Percentiles rank a stretch among this genome's conserved stretches.
Evolutionary conservation across 306 rosid genomes (phyloP).

Genomic region (Biancaea sappan): DNA sequence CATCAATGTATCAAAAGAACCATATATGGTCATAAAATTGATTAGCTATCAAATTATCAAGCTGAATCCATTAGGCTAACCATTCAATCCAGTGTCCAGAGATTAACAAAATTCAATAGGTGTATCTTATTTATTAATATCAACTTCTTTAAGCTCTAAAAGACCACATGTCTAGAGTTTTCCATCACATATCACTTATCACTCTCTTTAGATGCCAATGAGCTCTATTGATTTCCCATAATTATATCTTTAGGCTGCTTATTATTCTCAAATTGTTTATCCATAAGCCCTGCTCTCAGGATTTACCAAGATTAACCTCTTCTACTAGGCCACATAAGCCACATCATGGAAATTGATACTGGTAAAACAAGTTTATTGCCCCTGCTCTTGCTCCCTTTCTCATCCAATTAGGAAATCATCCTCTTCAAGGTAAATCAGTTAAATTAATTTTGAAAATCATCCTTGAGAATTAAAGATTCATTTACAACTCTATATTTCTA

Average conservation of each 20-base stretch:
- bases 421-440: not conserved
- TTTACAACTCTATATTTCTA: not conserved
- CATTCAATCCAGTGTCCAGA: not conserved
- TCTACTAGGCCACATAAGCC: not conserved
- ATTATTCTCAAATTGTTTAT: not conserved
- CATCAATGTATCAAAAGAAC: too few relatives aligned
- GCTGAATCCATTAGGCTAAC: not conserved
- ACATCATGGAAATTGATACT: not conserved
- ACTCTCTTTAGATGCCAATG: not conserved
- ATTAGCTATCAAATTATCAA: too few relatives aligned
- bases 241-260: not conserved
- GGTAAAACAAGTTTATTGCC: not conserved
- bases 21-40: too few relatives aligned
- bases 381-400: not conserved
- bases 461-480: not conserved
- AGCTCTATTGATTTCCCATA: not conserved
- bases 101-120: too few relatives aligned
- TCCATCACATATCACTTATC: too few relatives aligned
- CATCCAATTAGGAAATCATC: too few relatives aligned
- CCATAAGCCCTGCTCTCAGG: not conserved
- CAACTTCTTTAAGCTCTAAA: too few relatives aligned
- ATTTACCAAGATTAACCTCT: not conserved
- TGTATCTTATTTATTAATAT: too few relatives aligned
- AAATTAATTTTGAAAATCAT: not conserved
- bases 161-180: too few relatives aligned